Base-by-base conservation (phyloP, 139 green algal genomes). In the Chlorella sp. region DNA sequence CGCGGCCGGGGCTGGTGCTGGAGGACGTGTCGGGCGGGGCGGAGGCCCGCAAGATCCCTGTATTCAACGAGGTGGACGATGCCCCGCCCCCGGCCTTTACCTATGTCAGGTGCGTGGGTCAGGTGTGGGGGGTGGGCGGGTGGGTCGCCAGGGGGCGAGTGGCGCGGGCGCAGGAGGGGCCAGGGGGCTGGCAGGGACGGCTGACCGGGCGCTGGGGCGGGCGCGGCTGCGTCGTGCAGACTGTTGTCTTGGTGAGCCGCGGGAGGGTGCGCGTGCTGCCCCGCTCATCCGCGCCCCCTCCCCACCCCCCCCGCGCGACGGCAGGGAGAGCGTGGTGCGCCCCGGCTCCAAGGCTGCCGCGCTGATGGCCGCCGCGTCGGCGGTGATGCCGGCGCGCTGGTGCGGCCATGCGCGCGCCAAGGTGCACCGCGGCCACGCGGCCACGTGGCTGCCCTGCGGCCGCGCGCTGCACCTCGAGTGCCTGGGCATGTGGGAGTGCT, bases 61-160 rank as follows among this genome's bases (percentile, higher is more conserved):
- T 79, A 0, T 81, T 88, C 77, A 91, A 91, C 53, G 74, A 85
- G 42, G 67, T 86, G 12, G 71, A 85, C n/a, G 36, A 63, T 23
- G 71, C 77, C n/a, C 4, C 8, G 6, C 62, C 68, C 5, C 79
- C 82, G 0, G 12, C 63, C 45, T 70, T 90, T 43, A 27, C 27
- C 1, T 90, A 87, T 51, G 77, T 86, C 29, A 60, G 70, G 79
- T 80, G 33, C 55, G 35, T 5, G n/a, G 42, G 15, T n/a, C 5
- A 25, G 12, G 8, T 12, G n/a, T n/a, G 48, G 48, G 19, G 23
- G 48, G 27, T 56, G 11, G 53, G 25, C 35, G 3, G 53, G 8
- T 12, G 8, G 53, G 2, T 14, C 27, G 53, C 19, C 53, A 61
- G n/a, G n/a, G n/a, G n/a, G n/a, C n/a, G n/a, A n/a, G n/a, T n/a